A percentile compares a stretch with the other conserved stretches of the same genome.
phyloP scores from a whole-genome alignment of 108 stramenopile species.

The Fragilariopsis cylindrus region DNA sequence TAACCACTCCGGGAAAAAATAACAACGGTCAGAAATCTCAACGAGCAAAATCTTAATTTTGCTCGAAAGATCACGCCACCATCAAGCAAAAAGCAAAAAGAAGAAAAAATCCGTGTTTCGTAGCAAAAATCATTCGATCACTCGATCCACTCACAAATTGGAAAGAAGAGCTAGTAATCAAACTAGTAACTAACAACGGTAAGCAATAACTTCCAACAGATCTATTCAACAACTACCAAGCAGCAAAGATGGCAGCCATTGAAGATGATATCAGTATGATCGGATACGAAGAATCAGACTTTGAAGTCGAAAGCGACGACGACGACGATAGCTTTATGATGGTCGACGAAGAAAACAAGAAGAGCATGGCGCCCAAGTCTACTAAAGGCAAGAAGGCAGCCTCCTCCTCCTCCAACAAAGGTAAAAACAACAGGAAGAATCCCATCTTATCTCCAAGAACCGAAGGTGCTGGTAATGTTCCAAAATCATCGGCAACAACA shows the following conservation, averaged over 20 bases:
- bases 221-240: constrained; percentile 7
- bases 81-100: too few relatives aligned
- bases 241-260: constrained; percentile 8
- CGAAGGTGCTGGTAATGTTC: constrained; percentile 28
- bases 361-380: constrained; percentile 40
- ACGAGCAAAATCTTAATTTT: too few relatives aligned
- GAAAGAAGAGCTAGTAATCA: too few relatives aligned
- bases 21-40: too few relatives aligned
- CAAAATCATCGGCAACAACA: too few relatives aligned
- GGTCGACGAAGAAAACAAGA: constrained; percentile 36
- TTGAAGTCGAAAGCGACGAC: constrained; percentile 40
- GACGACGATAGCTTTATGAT: constrained; percentile 37
- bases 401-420: neutral
- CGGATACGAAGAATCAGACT: constrained; percentile 28
- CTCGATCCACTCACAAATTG: too few relatives aligned
- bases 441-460: constrained; percentile 32
- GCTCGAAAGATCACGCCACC: too few relatives aligned
- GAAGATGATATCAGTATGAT: constrained; percentile 16
- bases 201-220: too few relatives aligned
- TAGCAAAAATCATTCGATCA: too few relatives aligned
- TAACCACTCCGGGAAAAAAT: too few relatives aligned
- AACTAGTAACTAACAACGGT: too few relatives aligned
- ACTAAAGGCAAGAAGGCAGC: constrained; percentile 31
- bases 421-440: constrained; percentile 15
- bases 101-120: too few relatives aligned